These are phyloP conservation scores for Psidium friedrichsthalianum DNA, from an alignment of 345 rosid species.

Conservation along the genomic window DNA sequence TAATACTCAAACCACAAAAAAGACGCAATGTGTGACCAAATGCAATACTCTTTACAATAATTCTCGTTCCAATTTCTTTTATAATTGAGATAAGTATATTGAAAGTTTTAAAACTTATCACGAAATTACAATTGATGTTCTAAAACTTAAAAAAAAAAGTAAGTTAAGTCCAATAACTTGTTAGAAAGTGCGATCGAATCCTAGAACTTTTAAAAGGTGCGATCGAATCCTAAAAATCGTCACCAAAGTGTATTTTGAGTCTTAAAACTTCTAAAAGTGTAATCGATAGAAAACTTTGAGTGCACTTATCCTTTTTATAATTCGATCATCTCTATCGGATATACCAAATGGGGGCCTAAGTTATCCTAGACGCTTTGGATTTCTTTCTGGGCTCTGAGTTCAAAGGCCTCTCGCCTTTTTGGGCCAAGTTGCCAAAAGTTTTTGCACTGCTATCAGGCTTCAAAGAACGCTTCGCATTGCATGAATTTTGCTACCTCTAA, in stretches of 20 bases:
- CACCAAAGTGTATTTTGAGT: not conserved
- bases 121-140: not conserved
- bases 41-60: not conserved
- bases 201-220: not conserved
- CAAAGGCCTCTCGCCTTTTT: not conserved
- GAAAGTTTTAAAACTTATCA: not conserved
- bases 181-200: not conserved
- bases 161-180: not conserved
- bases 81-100: not conserved
- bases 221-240: not conserved
- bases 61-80: not conserved
- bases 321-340: not conserved
- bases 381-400: not conserved
- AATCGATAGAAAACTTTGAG: not conserved
- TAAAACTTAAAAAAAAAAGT: not conserved
- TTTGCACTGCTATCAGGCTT: not conserved
- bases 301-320: not conserved
- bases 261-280: not conserved
- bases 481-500: not conserved
- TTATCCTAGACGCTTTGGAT: not conserved
- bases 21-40: not conserved
- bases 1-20: not conserved
- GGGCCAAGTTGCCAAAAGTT: not conserved
- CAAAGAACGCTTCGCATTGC: not conserved
- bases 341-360: not conserved